Conservation (phyloP, 257 asterid genomes). For the Nicotiana otophora region DNA sequence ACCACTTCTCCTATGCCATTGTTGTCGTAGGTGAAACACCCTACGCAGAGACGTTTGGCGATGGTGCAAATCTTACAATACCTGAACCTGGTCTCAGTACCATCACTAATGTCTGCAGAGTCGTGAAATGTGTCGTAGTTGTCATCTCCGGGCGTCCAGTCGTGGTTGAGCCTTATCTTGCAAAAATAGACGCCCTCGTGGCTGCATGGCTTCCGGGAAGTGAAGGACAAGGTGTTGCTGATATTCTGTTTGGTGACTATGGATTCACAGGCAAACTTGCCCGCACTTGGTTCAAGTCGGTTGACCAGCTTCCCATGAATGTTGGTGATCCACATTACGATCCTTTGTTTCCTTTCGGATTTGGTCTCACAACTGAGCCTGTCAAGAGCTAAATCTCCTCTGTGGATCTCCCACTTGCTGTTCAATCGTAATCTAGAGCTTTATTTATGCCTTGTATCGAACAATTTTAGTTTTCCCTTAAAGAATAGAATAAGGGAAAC, state of each 20-base stretch:
- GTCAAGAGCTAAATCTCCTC: not conserved
- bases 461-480: not conserved
- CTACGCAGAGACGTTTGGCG: conserved; percentile 44
- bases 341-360: conserved; percentile 54
- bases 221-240: conserved; percentile 54
- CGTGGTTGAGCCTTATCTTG: conserved; percentile 44
- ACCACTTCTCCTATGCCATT: conserved; percentile 46
- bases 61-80: conserved; percentile 38
- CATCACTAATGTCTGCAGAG: conserved; percentile 34
- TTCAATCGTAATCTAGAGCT: not conserved
- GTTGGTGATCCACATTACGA: conserved; percentile 49
- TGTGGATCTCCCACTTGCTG: not conserved
- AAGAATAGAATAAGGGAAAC: no score
- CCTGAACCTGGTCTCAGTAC: conserved; percentile 34
- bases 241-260: conserved; percentile 47
- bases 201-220: conserved; percentile 71
- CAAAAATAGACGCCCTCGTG: conserved; percentile 41
- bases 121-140: conserved; percentile 41
- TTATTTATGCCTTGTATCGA: not conserved
- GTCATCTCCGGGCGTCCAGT: conserved; percentile 52
- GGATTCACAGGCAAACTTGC: conserved; percentile 53
- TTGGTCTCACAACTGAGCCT: conserved; percentile 33
- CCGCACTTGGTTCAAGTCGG: conserved; percentile 50
- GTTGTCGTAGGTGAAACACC: conserved; percentile 59
- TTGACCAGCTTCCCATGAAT: conserved; percentile 60